These are phyloP conservation scores for Apiospora saccharicola DNA, from an alignment of 2,329 filamentous ascomycete species.

Conservation along the genomic window DNA sequence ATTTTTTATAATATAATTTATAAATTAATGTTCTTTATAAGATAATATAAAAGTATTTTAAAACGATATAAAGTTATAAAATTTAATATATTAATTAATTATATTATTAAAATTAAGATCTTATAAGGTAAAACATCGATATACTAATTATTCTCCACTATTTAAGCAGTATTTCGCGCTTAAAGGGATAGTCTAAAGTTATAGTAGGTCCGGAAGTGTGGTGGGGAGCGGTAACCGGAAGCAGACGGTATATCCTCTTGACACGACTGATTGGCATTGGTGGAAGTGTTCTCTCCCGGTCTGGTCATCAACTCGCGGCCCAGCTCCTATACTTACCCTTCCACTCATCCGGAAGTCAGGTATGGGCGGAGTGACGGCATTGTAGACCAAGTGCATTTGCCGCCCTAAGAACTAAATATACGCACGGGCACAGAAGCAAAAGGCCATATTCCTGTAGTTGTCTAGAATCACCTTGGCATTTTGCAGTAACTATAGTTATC, in stretches of 20 bases:
- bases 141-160: neutral
- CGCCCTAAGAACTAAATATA: neutral
- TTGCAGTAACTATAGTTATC: neutral
- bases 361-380: neutral
- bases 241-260: neutral
- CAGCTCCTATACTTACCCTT: neutral
- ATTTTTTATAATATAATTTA: too few species aligned
- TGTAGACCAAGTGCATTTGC: neutral
- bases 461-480: neutral
- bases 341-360: neutral
- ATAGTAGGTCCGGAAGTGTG: neutral
- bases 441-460: neutral
- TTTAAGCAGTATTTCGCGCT: neutral
- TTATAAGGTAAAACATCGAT: too few species aligned
- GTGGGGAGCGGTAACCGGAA: neutral
- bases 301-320: neutral
- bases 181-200: neutral
- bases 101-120: too few species aligned
- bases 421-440: neutral
- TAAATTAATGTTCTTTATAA: too few species aligned
- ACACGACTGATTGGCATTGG: neutral
- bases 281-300: neutral
- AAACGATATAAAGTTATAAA: too few species aligned
- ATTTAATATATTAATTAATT: too few species aligned
- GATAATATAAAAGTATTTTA: too few species aligned